phyloP scores from a whole-genome alignment of 2,329 filamentous ascomycete genomes.

The Tothia fuscella region DNA sequence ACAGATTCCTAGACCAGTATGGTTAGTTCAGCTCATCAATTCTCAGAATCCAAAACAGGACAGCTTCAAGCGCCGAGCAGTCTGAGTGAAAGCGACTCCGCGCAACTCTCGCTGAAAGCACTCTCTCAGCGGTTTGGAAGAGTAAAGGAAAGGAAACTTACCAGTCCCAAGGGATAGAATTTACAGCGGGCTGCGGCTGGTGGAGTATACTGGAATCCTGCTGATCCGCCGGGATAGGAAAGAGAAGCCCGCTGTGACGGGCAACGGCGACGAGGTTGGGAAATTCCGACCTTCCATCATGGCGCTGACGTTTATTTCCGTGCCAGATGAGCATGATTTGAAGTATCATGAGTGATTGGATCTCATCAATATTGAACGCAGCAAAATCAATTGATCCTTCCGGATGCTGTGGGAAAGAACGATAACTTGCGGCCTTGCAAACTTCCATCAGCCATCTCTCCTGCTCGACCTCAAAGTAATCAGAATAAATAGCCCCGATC shows the following conservation, averaged over 20 bases:
- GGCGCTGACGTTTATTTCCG: slow-evolving; percentile 52
- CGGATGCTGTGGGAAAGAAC: too few relatives aligned
- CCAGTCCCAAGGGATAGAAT: too few relatives aligned
- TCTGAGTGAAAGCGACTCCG: too few relatives aligned
- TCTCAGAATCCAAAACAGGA: too few relatives aligned
- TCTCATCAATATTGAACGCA: slow-evolving; percentile 44
- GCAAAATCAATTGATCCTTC: slow-evolving; percentile 20
- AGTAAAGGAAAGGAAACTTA: too few relatives aligned
- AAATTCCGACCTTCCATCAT: slow-evolving; percentile 48
- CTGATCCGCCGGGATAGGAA: slow-evolving; percentile 37
- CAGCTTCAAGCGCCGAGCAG: slow-evolving; percentile 18
- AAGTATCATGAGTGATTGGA: slow-evolving; percentile 54
- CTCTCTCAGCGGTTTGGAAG: too few relatives aligned
- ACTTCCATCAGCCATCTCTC: slow-evolving; percentile 58
- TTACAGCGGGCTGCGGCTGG: slow-evolving; percentile 38
- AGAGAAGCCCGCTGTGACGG: slow-evolving; percentile 44
- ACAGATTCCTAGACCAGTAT: slow-evolving; percentile 53
- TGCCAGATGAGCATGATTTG: slow-evolving; percentile 57
- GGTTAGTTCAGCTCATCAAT: slow-evolving; percentile 34
- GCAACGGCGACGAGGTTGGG: slow-evolving; percentile 45
- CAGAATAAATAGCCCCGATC: slow-evolving; percentile 63
- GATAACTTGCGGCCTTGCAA: slow-evolving; percentile 46
- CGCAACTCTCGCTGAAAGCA: too few relatives aligned
- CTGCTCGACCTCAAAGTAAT: slow-evolving; percentile 45
- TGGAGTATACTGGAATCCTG: slow-evolving; percentile 48